A percentile compares a stretch with the other conserved stretches of the same genome.
phyloP scores from a whole-genome alignment of 768 basidiomycete species.

The Crepidotus variabilis region DNA sequence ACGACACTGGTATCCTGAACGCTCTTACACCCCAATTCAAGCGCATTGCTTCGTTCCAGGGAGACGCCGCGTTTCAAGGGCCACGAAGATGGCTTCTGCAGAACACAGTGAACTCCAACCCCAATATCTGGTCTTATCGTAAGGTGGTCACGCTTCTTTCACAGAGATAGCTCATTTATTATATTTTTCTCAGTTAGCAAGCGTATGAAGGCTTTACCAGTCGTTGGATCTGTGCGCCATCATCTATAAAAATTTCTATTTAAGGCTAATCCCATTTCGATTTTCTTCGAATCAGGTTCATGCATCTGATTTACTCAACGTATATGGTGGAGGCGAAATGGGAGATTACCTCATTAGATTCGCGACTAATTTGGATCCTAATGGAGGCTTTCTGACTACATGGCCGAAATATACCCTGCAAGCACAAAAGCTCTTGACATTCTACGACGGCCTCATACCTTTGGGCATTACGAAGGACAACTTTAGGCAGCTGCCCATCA shows the following conservation, averaged over 20 bases:
- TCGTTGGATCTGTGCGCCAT: slow-evolving; percentile 33
- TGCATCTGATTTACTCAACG: slow-evolving; percentile 35
- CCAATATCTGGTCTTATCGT: slow-evolving; percentile 6
- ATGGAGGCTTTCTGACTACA: slow-evolving; percentile 9
- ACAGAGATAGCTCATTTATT: neutral
- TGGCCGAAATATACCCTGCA: slow-evolving; percentile 21
- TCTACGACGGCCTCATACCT: slow-evolving; percentile 23
- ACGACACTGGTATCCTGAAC: slow-evolving; percentile 37
- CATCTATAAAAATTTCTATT: neutral
- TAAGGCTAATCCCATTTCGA: neutral
- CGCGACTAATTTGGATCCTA: slow-evolving; percentile 25
- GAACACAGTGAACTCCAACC: slow-evolving; percentile 8
- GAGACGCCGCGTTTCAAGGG: slow-evolving; percentile 47
- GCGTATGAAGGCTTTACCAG: slow-evolving; percentile 36
- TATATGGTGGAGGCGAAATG: slow-evolving; percentile 39
- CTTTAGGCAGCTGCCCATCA: slow-evolving; percentile 23
- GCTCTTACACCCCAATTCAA: slow-evolving; percentile 46
- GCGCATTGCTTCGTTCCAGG: slow-evolving; percentile 44
- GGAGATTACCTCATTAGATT: slow-evolving; percentile 46
- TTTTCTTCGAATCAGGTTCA: slow-evolving; percentile 29
- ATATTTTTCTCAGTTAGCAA: slow-evolving; percentile 34
- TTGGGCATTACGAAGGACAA: slow-evolving; percentile 24
- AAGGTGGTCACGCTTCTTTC: neutral
- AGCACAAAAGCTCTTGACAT: slow-evolving; percentile 25
- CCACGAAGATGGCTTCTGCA: slow-evolving; percentile 48